Evolutionary conservation across 129 eudicot species (phyloP), one percentile per base, ranked within the genome.

Genomic region (Tagetes erecta): DNA sequence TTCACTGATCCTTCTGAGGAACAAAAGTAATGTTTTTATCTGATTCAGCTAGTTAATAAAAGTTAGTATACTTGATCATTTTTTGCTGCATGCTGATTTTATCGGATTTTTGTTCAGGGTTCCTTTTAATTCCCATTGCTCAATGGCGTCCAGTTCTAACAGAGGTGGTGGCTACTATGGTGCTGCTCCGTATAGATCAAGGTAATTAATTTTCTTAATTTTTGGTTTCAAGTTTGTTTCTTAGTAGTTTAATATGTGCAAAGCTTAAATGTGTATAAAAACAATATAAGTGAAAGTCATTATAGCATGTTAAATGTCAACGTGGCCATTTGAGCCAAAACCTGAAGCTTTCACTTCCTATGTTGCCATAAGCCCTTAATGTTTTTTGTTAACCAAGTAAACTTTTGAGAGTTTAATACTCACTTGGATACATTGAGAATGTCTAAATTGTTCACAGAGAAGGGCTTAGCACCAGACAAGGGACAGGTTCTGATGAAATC

Each of bases 391-490:
- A 63, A 46, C 13, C 31, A 60, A 49, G 38, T 0, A 53, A 67
- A 52, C 14, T 36, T 68, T 36, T 60, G 27, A 10, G 39, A 36
- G 42, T 50, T 53, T 12, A 64, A 64, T 74, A 46, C 33, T 55
- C 8, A n/a, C 20, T 12, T 65, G 65, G 40, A 63, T 20, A 63
- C 66, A 42, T 71, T 36, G 56, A 50, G 1, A 73, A 41, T 44
- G 1, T 30, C 49, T 37, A 10, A 35, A 56, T 50, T 38, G 7
- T 66, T 8, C 33, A 12, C 75, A 87, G 97, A 31, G 86, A 86
- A 56, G 97, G 97, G 72, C 86, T 91, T 53, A 85, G 85, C 82
- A 91, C 91, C 67, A 75, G 94, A 67, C 57, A 83, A 78, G 87
- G 74, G 12, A 71, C 78, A 0, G 76, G 73, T 45, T 77, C 89